Conservation (phyloP, 2,329 filamentous ascomycete genomes). For the Ampelomyces quisqualis region DNA sequence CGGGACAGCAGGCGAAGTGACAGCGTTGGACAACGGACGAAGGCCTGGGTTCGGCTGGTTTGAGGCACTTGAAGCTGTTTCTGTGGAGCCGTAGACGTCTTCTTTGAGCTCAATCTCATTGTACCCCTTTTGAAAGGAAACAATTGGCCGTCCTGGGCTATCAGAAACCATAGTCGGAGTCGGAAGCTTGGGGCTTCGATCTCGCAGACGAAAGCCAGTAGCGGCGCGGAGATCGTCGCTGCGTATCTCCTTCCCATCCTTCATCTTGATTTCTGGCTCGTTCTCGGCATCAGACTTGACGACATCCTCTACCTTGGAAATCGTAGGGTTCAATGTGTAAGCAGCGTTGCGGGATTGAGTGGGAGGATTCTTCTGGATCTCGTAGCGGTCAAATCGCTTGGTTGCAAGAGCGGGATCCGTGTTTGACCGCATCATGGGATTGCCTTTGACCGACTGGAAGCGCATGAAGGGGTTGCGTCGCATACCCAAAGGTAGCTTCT, state of each 20-base stretch:
- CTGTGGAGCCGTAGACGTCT: slow-evolving; percentile 37
- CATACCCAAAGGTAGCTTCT: slow-evolving; percentile 50
- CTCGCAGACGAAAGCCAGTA: slow-evolving; percentile 83
- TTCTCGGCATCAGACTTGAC: slow-evolving; percentile 33
- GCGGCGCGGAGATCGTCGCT: slow-evolving; percentile 85
- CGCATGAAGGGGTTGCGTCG: slow-evolving; percentile 68
- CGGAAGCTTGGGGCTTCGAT: slow-evolving; percentile 82
- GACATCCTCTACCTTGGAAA: slow-evolving; percentile 36
- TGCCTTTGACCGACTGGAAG: slow-evolving; percentile 56
- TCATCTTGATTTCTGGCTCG: slow-evolving; percentile 54
- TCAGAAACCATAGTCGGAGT: slow-evolving; percentile 90
- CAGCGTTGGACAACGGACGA: slow-evolving; percentile 40
- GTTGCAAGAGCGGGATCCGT: slow-evolving; percentile 50
- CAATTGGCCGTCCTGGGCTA: slow-evolving; percentile 85
- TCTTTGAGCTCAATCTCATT: slow-evolving; percentile 71
- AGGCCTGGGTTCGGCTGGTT: slow-evolving; percentile 19
- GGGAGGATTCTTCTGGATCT: slow-evolving; percentile 83
- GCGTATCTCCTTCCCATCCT: slow-evolving; percentile 80
- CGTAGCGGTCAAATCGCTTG: slow-evolving; percentile 54
- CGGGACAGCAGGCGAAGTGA: slow-evolving; percentile 50
- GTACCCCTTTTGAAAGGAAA: slow-evolving; percentile 91
- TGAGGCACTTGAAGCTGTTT: slow-evolving; percentile 22
- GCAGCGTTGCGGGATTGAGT: slow-evolving; percentile 77
- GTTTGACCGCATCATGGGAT: slow-evolving; percentile 47
- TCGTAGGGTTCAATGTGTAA: slow-evolving; percentile 68